Percentiles rank a stretch among this genome's conserved stretches.
Conservation (phyloP, 805 yeast genomes). For the Kodamaea leandrae region DNA sequence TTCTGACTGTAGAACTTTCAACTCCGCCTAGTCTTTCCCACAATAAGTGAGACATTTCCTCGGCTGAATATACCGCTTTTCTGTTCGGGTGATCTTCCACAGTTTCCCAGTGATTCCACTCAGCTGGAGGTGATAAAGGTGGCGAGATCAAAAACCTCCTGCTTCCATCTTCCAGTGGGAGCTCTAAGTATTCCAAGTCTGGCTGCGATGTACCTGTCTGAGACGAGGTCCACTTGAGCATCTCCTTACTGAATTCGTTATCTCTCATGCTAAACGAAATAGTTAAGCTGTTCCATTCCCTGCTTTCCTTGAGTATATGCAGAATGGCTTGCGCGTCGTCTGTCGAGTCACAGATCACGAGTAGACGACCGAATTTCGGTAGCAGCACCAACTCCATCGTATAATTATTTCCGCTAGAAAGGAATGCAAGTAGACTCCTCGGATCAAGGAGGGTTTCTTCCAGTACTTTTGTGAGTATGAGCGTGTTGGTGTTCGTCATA, state of each 20-base stretch:
- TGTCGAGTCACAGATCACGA: conserved; percentile 30
- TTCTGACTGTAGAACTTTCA: conserved; percentile 34
- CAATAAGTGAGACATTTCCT: conserved; percentile 40
- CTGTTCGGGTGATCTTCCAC: conserved; percentile 42
- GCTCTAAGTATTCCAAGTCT: conserved; percentile 32
- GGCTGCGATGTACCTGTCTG: conserved; percentile 1
- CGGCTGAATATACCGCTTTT: conserved; percentile 34
- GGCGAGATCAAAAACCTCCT: conserved; percentile 44
- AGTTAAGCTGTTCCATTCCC: conserved; percentile 14
- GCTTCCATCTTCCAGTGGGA: conserved; percentile 39
- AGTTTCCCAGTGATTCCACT: conserved; percentile 43
- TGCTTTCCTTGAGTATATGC: background rate
- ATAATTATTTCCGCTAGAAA: conserved; percentile 22
- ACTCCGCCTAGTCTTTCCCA: conserved; percentile 45
- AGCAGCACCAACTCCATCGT: conserved; percentile 34
- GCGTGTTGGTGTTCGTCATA: conserved; percentile 38
- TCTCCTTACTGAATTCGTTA: conserved; percentile 21
- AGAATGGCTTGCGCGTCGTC: conserved; percentile 18
- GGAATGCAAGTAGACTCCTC: conserved; percentile 21
- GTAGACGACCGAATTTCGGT: conserved; percentile 31
- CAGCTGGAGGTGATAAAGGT: conserved; percentile 43
- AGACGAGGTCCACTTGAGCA: conserved; percentile 5
- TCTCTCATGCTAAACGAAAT: conserved; percentile 35
- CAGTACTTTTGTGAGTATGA: conserved; percentile 32
- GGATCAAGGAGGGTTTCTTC: conserved; percentile 26